These are phyloP conservation scores for Rhizophora apiculata DNA, from an alignment of 345 rosid genomes.

Conservation along the genomic window DNA sequence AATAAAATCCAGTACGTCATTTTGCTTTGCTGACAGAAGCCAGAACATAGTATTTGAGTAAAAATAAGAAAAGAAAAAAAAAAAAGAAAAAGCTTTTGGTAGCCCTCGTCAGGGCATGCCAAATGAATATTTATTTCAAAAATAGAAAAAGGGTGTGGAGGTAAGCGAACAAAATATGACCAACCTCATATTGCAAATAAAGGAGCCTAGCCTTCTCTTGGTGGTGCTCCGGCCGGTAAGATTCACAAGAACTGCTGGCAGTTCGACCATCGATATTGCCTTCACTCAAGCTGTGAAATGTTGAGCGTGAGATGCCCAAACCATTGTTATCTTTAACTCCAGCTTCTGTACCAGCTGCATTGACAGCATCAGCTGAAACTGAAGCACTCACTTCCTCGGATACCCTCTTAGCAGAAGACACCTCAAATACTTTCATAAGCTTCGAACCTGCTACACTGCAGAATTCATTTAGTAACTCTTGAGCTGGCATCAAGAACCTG, in stretches of 20 bases:
- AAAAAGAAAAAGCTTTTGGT: too few species aligned
- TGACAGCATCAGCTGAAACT: slow-evolving; percentile 10
- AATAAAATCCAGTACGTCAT: too few species aligned
- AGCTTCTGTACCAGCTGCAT: slow-evolving; percentile 14
- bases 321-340: slow-evolving; percentile 12
- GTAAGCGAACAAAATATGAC: slow-evolving; percentile 1
- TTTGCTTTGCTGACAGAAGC: too few species aligned
- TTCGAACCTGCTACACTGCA: slow-evolving; percentile 24
- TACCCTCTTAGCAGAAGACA: slow-evolving; percentile 10
- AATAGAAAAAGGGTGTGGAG: not conserved
- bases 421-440: slow-evolving; percentile 4
- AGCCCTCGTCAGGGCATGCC: too few species aligned
- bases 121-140: not conserved
- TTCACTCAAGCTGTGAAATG: slow-evolving; percentile 29
- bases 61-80: too few species aligned
- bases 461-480: slow-evolving; percentile 45
- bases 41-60: too few species aligned
- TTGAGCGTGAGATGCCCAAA: slow-evolving; percentile 17
- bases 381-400: slow-evolving; percentile 25
- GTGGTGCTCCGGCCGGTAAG: slow-evolving; percentile 46
- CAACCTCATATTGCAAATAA: slow-evolving; percentile 60
- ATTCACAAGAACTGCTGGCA: slow-evolving; percentile 31
- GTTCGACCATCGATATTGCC: slow-evolving; percentile 22
- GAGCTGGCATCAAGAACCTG: slow-evolving; percentile 53
- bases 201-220: slow-evolving; percentile 55